Conservation (phyloP, 345 rosid species). For the Cardamine occulta region DNA sequence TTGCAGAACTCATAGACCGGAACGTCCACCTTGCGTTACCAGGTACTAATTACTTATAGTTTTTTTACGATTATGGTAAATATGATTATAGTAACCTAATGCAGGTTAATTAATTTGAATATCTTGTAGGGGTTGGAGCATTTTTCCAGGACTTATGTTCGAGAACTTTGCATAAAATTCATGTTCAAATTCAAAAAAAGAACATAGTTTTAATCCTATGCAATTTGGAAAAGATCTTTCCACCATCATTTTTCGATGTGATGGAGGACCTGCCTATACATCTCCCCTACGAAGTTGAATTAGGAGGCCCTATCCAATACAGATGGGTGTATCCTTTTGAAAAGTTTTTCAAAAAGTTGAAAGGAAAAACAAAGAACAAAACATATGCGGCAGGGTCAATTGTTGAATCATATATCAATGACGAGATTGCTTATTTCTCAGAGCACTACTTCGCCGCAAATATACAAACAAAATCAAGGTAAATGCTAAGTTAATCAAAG, state of each 20-base stretch:
- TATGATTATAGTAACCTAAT: too few relatives aligned
- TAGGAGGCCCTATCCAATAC: neutral
- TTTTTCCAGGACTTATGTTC: too few relatives aligned
- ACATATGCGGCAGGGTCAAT: too few relatives aligned
- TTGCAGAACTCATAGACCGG: neutral
- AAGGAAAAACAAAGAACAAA: neutral
- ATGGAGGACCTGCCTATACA: neutral
- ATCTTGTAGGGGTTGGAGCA: too few relatives aligned
- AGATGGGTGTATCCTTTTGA: neutral
- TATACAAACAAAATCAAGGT: too few relatives aligned
- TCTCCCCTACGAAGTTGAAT: neutral
- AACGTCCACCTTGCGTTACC: neutral
- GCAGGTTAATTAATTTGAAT: too few relatives aligned
- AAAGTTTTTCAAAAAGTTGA: neutral
- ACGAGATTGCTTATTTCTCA: too few relatives aligned
- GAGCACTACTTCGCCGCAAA: too few relatives aligned
- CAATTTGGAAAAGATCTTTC: neutral
- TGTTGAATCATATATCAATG: too few relatives aligned
- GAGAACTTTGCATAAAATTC: neutral
- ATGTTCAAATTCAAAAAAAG: neutral
- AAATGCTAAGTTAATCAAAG: too few relatives aligned
- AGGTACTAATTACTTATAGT: neutral
- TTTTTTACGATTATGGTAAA: too few relatives aligned
- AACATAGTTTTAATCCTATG: neutral
- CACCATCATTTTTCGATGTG: neutral